Evolutionary conservation across 225 moss, liverwort and hornwort genomes (phyloP).

Genomic region (Lunularia cruciata): DNA sequence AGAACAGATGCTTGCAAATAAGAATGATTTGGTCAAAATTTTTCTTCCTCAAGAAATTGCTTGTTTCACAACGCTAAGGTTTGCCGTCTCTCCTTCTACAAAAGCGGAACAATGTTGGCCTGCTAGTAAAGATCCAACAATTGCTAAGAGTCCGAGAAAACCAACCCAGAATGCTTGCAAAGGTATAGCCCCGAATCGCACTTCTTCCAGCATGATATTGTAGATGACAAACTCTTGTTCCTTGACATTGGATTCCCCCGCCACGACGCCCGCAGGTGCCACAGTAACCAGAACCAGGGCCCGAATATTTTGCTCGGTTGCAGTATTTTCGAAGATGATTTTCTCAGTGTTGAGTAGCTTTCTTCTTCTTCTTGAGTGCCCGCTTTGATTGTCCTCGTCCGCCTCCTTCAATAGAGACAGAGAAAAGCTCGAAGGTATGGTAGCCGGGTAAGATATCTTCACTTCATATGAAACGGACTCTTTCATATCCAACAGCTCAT

Average conservation of each 20-base stretch:
- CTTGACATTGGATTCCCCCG: conserved; percentile 15
- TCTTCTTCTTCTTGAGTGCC: conserved; percentile 5
- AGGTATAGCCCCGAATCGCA: conserved; percentile 39
- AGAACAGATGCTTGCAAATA: too few relatives aligned
- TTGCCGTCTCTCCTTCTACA: conserved; percentile 1
- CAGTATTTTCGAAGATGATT: conserved; percentile 23
- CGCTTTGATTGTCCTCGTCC: neutral
- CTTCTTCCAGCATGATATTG: conserved; percentile 43
- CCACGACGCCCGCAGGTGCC: conserved; percentile 40
- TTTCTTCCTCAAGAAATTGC: neutral
- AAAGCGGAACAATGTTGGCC: neutral
- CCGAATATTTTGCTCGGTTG: neutral
- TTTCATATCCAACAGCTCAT: conserved; percentile 36
- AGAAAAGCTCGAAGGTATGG: conserved; percentile 40
- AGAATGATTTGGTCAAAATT: too few relatives aligned
- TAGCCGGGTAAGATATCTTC: conserved; percentile 50
- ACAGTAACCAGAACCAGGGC: conserved; percentile 34
- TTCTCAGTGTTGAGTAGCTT: conserved; percentile 45
- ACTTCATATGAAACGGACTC: conserved; percentile 41
- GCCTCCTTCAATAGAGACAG: conserved; percentile 19
- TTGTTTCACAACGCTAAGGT: neutral
- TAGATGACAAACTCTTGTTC: conserved; percentile 33
- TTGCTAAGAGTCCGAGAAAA: conserved; percentile 30
- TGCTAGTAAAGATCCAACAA: conserved; percentile 25
- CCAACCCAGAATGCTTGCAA: conserved; percentile 48